Evolutionary conservation across 805 yeast species (phyloP), one percentile per base, ranked within the genome.

Genomic region (Kluyveromyces aestuarii): DNA sequence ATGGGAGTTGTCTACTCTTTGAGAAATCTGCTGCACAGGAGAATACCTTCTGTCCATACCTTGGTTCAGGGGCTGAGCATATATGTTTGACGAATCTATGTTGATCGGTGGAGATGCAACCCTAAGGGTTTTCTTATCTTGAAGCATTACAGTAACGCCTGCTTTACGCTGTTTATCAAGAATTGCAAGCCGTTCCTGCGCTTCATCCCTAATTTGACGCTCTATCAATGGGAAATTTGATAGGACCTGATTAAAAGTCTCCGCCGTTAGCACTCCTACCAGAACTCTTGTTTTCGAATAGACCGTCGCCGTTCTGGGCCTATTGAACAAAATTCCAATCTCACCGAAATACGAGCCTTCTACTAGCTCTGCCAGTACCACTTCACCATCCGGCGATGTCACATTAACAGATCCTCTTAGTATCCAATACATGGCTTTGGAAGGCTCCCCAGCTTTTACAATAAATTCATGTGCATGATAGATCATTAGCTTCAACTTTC

Each of bases 221-320:
- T 84, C 90, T 38, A 84, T 77, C 2, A 67, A 62, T 0, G 91
- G 90, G 60, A 77, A 83, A 49, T 73, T 75, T 1, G 81, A 77
- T 21, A 84, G 67, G 1, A 84, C 84, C 10, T 71, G 65, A 51
- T 76, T 74, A 44, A 84, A 71, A 10, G 80, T 75, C 49, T 81
- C 85, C 14, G 80, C 77, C 0, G 88, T 82, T 41, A 84, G 67
- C 1, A 83, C 84, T 1, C 87, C 89, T 6, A 82, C 69, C 45
- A 85, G 64, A 1, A 85, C 87, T 54, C 73, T 76, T 0, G 86
- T 76, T 51, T 82, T 67, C 2, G 90, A 84, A 19, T 84, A 79
- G 13, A 84, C 89, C 2, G 89, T 82, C 0, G 91, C 91, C 0
- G 90, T 84, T 55, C 91, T 69, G 17, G 90, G 89, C 45, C 90